Conservation (phyloP, 2,329 filamentous ascomycete genomes). For the Ophiosphaerella herpotricha region DNA sequence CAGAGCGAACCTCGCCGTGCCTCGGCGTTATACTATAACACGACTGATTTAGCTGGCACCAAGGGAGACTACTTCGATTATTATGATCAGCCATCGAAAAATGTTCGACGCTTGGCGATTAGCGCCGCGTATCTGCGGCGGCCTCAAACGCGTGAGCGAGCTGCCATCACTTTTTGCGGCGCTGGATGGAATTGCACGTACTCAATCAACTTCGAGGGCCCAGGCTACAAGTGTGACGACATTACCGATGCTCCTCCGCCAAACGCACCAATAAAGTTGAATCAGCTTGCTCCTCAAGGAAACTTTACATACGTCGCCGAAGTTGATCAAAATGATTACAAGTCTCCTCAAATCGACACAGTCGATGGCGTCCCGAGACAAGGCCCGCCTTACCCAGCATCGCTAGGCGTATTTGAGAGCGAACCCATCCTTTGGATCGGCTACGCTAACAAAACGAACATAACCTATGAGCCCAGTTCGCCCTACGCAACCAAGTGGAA, state of each 20-base stretch:
- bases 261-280: slow-evolving; percentile 35
- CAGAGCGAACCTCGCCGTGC: slow-evolving; percentile 23
- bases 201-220: slow-evolving; percentile 37
- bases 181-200: slow-evolving; percentile 46
- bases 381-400: slow-evolving; percentile 29
- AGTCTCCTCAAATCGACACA: slow-evolving; percentile 31
- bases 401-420: slow-evolving; percentile 38
- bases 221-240: slow-evolving; percentile 45
- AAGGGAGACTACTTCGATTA: slow-evolving; percentile 40
- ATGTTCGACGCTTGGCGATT: slow-evolving; percentile 34
- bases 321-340: slow-evolving; percentile 40
- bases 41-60: slow-evolving; percentile 32
- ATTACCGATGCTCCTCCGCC: slow-evolving; percentile 15
- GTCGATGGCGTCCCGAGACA: slow-evolving; percentile 26
- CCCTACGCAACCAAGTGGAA: slow-evolving; percentile 35
- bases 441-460: slow-evolving; percentile 36
- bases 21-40: slow-evolving; percentile 41
- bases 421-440: slow-evolving; percentile 46
- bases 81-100: slow-evolving; percentile 45
- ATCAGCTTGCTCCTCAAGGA: slow-evolving; percentile 38
- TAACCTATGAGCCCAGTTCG: slow-evolving; percentile 26
- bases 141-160: slow-evolving; percentile 29
- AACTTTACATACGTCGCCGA: slow-evolving; percentile 35
- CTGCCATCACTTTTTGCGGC: slow-evolving; percentile 34
- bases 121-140: slow-evolving; percentile 41